phyloP scores from a whole-genome alignment of 225 moss, liverwort and hornwort species.

The Physcomitrellopsis africana region DNA sequence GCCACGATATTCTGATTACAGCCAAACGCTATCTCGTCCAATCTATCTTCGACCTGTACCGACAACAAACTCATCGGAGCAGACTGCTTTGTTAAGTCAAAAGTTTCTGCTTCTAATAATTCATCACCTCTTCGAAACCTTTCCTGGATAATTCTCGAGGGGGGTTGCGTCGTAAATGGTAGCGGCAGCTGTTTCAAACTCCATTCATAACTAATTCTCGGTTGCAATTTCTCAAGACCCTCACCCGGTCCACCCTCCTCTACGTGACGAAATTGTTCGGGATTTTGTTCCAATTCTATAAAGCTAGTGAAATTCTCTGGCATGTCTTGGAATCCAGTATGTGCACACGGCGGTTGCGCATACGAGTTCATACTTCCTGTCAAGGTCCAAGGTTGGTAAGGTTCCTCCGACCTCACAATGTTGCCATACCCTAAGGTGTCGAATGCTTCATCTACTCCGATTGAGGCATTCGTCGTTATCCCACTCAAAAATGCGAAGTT shows the following conservation, averaged over 20 bases:
- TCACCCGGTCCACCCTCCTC: too few species aligned
- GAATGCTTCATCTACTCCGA: background rate
- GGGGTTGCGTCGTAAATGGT: too few species aligned
- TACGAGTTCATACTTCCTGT: background rate
- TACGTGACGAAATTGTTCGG: background rate
- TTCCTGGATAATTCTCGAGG: background rate
- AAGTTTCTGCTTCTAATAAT: background rate
- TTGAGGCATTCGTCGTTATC: background rate
- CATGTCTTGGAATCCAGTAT: background rate
- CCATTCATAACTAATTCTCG: too few species aligned
- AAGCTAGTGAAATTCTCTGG: too few species aligned
- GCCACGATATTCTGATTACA: too few species aligned
- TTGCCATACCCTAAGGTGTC: background rate
- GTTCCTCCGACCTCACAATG: conserved; percentile 1
- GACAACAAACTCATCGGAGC: too few species aligned
- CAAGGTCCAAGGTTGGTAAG: conserved; percentile 4
- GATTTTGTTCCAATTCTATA: background rate
- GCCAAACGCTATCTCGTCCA: too few species aligned
- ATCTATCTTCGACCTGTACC: too few species aligned
- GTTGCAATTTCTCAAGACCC: too few species aligned
- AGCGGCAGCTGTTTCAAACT: too few species aligned
- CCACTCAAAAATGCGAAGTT: background rate
- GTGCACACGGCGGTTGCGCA: too few species aligned
- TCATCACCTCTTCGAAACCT: background rate
- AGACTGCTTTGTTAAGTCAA: too few species aligned